These are phyloP conservation scores for Ogataea methylovora DNA, from an alignment of 805 yeast species.

Conservation along the genomic window DNA sequence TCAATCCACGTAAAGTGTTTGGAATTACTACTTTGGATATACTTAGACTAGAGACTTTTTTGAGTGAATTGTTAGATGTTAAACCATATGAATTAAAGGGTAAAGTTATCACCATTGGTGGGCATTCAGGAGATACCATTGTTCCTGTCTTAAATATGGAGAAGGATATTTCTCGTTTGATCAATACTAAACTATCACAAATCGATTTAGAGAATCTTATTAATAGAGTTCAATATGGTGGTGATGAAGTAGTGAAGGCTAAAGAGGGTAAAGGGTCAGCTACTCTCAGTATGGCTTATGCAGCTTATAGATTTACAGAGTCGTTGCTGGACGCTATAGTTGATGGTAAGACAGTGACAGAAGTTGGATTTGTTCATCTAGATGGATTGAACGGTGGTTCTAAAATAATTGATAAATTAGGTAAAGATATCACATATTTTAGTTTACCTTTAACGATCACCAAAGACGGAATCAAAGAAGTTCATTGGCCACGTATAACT, in stretches of 20 bases:
- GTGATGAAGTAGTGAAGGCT: constrained; percentile 95
- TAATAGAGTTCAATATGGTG: constrained; percentile 36
- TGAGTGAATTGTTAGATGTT: constrained; percentile 24
- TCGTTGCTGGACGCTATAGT: constrained; percentile 21
- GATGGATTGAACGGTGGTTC: constrained; percentile 45
- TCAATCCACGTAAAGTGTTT: constrained; percentile 43
- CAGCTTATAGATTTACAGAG: constrained; percentile 77
- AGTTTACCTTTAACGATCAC: constrained; percentile 39
- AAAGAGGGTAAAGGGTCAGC: constrained; percentile 95
- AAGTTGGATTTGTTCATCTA: constrained; percentile 45
- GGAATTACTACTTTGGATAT: constrained; percentile 57
- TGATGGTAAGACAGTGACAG: constrained; percentile 23
- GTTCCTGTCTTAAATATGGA: constrained; percentile 40
- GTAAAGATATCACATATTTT: constrained; percentile 32
- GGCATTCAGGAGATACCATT: constrained; percentile 51
- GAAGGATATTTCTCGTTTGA: constrained; percentile 36
- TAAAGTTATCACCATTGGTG: constrained; percentile 45
- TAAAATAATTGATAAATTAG: constrained; percentile 27
- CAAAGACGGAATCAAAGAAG: constrained; percentile 25
- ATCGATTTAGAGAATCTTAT: constrained; percentile 23
- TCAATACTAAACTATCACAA: neutral
- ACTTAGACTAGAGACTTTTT: constrained; percentile 47
- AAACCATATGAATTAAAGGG: constrained; percentile 28
- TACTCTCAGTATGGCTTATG: constrained; percentile 92
- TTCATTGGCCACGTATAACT: neutral